Evolutionary conservation across 257 asterid species (phyloP).

Genomic region (Rhazya stricta): DNA sequence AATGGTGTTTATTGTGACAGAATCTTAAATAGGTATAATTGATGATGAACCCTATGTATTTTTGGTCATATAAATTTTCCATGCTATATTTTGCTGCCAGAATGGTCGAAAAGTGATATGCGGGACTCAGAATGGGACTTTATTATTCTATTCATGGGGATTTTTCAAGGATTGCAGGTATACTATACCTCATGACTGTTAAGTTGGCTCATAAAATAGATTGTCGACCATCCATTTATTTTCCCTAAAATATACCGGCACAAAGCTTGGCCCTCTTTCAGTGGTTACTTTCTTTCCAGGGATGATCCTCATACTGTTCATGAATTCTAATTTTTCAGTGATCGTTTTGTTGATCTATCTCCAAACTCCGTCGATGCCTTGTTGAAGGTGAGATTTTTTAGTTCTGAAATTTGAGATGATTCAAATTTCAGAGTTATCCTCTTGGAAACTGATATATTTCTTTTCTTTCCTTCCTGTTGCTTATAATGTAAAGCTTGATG

Average conservation of each 20-base stretch:
- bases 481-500: conserved; percentile 63
- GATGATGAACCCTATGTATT: neutral
- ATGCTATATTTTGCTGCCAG: conserved; percentile 32
- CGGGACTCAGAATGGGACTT: conserved; percentile 69
- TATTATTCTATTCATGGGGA: conserved; percentile 92
- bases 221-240: neutral
- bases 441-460: conserved; percentile 4
- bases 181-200: too few relatives aligned
- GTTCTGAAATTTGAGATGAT: neutral
- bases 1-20: neutral
- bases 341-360: conserved; percentile 79
- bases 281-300: conserved; percentile 11
- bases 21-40: neutral
- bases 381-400: conserved; percentile 58
- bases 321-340: conserved; percentile 43
- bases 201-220: too few relatives aligned
- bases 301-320: conserved; percentile 12
- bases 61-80: neutral
- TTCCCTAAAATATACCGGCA: neutral
- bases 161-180: conserved; percentile 98
- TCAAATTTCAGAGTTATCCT: conserved; percentile 6
- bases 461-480: conserved; percentile 9
- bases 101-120: conserved; percentile 86
- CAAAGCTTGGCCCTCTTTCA: neutral
- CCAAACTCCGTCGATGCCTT: conserved; percentile 79